Conservation (phyloP, 2,329 filamentous ascomycete species). For the Bisporella sp. region DNA sequence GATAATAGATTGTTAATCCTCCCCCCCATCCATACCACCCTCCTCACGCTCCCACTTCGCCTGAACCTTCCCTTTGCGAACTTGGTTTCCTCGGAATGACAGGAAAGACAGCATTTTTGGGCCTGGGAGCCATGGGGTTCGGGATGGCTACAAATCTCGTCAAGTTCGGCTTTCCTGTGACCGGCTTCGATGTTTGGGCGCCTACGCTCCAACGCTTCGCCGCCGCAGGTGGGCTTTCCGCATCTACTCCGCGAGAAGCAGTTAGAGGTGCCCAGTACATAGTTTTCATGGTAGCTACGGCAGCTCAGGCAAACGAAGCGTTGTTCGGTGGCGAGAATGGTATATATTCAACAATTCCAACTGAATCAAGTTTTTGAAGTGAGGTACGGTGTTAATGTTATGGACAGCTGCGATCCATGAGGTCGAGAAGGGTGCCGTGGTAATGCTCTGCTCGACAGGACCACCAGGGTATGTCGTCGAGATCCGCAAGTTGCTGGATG, state of each 20-base stretch:
- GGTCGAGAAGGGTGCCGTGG: conserved; percentile 34
- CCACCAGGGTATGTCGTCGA: conserved; percentile 58
- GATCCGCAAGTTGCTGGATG: conserved; percentile 49
- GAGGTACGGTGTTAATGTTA: no score
- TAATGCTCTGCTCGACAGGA: conserved; percentile 64
- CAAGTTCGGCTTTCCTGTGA: conserved; percentile 58
- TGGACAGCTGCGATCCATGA: conserved; percentile 39
- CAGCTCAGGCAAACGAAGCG: conserved; percentile 59
- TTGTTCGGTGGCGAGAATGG: conserved; percentile 47
- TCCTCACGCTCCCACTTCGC: no score
- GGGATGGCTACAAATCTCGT: conserved; percentile 73
- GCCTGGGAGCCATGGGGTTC: conserved; percentile 76
- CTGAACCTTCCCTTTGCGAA: no score
- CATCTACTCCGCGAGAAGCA: conserved; percentile 53
- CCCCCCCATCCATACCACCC: no score
- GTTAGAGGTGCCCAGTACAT: conserved; percentile 53
- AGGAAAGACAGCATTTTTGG: conserved; percentile 27
- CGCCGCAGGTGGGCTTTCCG: conserved; percentile 52
- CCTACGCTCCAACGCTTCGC: conserved; percentile 61
- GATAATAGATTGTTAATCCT: no score
- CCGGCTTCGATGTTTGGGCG: conserved; percentile 64
- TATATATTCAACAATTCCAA: background rate
- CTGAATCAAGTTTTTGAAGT: background rate
- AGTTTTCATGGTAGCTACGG: conserved; percentile 71
- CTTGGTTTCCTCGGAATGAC: background rate